phyloP scores from a whole-genome alignment of 2,329 filamentous ascomycete genomes.

The Alternaria atra region DNA sequence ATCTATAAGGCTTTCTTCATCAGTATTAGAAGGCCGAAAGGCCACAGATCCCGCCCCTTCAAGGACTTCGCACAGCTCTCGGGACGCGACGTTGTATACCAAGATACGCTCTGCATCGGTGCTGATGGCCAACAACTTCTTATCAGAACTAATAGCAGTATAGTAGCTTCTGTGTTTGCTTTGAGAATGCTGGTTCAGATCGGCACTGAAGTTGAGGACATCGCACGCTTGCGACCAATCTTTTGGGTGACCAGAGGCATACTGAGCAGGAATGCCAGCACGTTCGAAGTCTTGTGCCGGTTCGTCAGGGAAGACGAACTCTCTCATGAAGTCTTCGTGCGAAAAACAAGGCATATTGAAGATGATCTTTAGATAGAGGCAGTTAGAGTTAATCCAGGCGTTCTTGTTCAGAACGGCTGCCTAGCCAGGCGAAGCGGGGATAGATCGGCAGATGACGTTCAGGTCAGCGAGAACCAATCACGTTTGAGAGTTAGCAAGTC shows the following conservation, averaged over 20 bases:
- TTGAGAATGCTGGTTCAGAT: slow-evolving; percentile 1
- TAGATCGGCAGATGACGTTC: slow-evolving; percentile 20
- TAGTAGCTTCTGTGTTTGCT: slow-evolving; percentile 10
- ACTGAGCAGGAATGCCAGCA: slow-evolving; percentile 21
- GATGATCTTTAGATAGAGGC: not conserved
- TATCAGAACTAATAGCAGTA: slow-evolving; percentile 31
- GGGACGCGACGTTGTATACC: slow-evolving; percentile 33
- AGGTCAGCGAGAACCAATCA: slow-evolving; percentile 1
- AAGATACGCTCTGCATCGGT: slow-evolving; percentile 21
- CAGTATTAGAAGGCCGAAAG: slow-evolving; percentile 24
- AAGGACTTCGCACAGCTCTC: slow-evolving; percentile 35
- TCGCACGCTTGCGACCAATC: slow-evolving; percentile 22
- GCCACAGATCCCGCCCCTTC: slow-evolving; percentile 29
- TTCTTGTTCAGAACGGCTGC: slow-evolving; percentile 16
- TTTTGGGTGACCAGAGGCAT: slow-evolving; percentile 27
- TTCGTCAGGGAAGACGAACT: slow-evolving; percentile 24
- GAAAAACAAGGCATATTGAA: slow-evolving; percentile 12
- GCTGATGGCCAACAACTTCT: slow-evolving; percentile 37
- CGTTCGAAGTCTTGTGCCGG: slow-evolving; percentile 26
- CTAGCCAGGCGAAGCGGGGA: slow-evolving; percentile 11
- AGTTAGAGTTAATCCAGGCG: not conserved
- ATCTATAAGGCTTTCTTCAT: not conserved
- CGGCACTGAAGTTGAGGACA: slow-evolving; percentile 21
- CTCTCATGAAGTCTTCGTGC: slow-evolving; percentile 18
- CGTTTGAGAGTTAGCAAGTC: not conserved